phyloP scores from a whole-genome alignment of 2,329 filamentous ascomycete species.

The Aaosphaeria pasadenensis region DNA sequence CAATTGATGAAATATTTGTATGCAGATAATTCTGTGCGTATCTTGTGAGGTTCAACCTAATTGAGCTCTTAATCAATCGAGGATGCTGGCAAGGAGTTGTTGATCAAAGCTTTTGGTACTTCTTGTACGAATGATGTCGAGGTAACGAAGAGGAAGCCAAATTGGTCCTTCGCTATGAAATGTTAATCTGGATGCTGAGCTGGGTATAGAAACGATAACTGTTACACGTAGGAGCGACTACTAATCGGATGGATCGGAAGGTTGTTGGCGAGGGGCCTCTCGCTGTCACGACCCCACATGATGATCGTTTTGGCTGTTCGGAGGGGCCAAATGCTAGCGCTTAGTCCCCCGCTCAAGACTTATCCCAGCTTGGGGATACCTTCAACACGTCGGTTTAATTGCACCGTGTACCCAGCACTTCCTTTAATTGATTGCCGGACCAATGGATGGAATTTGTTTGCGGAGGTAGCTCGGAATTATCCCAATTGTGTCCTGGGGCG shows the following conservation, averaged over 20 bases:
- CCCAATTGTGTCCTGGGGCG: not conserved
- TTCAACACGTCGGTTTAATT: conserved; percentile 19
- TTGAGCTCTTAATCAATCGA: too few relatives aligned
- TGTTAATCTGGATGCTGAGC: too few relatives aligned
- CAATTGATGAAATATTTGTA: too few relatives aligned
- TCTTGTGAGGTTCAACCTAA: too few relatives aligned
- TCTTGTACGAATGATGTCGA: too few relatives aligned
- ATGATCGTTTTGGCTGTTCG: not conserved
- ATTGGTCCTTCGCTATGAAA: too few relatives aligned
- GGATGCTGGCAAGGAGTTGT: too few relatives aligned
- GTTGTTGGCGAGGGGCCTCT: conserved; percentile 1
- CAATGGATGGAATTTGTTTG: conserved; percentile 10
- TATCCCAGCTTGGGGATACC: not conserved
- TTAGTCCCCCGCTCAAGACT: conserved; percentile 7
- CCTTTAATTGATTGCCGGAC: conserved; percentile 13
- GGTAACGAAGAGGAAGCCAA: too few relatives aligned
- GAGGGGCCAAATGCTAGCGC: not conserved
- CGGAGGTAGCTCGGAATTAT: conserved; percentile 7
- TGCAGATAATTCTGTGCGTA: too few relatives aligned
- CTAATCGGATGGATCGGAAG: not conserved
- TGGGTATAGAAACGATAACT: too few relatives aligned
- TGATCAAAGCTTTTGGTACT: too few relatives aligned
- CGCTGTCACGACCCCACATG: conserved; percentile 8
- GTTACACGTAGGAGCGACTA: too few relatives aligned
- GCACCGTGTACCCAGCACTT: conserved; percentile 11